These are phyloP conservation scores for Brassica nigra DNA, from an alignment of 345 rosid genomes.

Conservation along the genomic window DNA sequence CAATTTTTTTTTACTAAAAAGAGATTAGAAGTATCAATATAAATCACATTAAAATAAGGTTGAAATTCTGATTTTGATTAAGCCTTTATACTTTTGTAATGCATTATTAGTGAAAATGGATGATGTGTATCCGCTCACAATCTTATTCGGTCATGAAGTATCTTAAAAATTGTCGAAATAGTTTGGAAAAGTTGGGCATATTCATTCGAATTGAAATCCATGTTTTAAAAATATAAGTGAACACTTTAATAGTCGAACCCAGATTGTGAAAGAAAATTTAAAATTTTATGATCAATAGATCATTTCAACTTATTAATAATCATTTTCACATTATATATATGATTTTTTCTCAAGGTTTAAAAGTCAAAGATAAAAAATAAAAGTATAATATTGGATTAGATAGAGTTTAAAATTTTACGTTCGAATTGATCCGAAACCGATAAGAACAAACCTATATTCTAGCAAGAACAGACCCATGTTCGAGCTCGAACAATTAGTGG, in stretches of 20 bases:
- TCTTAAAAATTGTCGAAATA: background rate
- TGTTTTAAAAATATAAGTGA: background rate
- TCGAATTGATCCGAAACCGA: background rate
- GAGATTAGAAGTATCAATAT: background rate
- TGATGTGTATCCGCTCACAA: background rate
- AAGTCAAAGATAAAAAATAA: too few relatives aligned
- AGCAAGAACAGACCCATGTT: background rate
- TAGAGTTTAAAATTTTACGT: background rate
- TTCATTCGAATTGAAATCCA: too few relatives aligned
- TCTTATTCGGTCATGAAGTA: background rate
- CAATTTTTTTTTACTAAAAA: too few relatives aligned
- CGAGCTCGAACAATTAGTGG: background rate
- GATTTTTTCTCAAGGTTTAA: too few relatives aligned
- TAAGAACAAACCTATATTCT: background rate
- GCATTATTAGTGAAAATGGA: background rate
- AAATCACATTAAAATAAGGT: background rate
- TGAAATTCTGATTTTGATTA: background rate
- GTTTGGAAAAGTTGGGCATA: too few relatives aligned
- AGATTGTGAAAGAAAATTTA: too few relatives aligned
- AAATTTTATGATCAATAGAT: background rate
- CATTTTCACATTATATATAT: too few relatives aligned
- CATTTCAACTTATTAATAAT: background rate
- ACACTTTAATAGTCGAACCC: background rate
- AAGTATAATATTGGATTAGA: too few relatives aligned
- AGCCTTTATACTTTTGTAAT: background rate